These are phyloP conservation scores for Paraphaeosphaeria sporulosa DNA, from an alignment of 2,329 filamentous ascomycete genomes.

Conservation along the genomic window DNA sequence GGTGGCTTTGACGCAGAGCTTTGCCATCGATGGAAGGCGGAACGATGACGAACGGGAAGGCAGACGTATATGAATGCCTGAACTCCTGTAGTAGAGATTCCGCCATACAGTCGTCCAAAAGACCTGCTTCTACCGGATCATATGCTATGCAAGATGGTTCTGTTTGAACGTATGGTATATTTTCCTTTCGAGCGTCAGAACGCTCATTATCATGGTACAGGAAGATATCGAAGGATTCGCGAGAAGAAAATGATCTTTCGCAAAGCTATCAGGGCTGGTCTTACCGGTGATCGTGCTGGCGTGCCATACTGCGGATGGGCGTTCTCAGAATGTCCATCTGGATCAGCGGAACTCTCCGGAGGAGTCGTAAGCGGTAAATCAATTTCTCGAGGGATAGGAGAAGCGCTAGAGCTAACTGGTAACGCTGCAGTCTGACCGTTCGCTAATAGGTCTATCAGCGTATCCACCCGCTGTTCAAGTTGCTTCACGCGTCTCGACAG, in stretches of 20 bases:
- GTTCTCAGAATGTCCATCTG: neutral
- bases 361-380: neutral
- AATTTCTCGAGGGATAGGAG: neutral
- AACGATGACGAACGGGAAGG: constrained; percentile 36
- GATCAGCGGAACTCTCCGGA: neutral
- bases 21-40: constrained; percentile 16
- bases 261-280: neutral
- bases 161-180: neutral
- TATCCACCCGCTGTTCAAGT: constrained; percentile 35
- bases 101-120: constrained; percentile 22
- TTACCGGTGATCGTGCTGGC: neutral
- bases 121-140: constrained; percentile 29
- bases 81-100: constrained; percentile 25
- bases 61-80: constrained; percentile 20
- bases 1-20: constrained; percentile 30
- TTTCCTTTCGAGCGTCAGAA: constrained; percentile 1
- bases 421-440: constrained; percentile 13
- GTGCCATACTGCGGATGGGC: neutral
- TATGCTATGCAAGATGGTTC: constrained; percentile 14
- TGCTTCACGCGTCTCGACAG: constrained; percentile 29
- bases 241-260: neutral
- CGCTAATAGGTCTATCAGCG: constrained; percentile 28
- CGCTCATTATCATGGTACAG: too few relatives aligned
- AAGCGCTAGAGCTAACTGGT: neutral
- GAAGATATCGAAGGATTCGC: neutral